phyloP scores from a whole-genome alignment of 2,329 filamentous ascomycete genomes.

The Colletotrichum kahawae region DNA sequence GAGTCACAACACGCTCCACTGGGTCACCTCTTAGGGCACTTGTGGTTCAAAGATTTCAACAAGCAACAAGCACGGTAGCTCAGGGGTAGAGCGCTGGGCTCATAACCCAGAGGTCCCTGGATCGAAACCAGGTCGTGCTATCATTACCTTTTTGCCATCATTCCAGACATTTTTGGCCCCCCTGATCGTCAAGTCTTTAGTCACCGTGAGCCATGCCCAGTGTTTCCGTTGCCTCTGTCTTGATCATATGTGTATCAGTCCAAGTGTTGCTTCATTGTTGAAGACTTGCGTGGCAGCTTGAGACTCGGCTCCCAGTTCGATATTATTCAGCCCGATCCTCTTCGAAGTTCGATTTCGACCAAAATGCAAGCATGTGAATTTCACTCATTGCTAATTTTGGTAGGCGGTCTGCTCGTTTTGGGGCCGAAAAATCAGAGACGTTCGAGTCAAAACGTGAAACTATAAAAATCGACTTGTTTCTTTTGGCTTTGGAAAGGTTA shows the following conservation, averaged over 20 bases:
- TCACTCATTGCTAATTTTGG: neutral
- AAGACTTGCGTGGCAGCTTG: too few species aligned
- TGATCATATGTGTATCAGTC: too few species aligned
- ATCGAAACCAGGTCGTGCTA: conserved; percentile 16
- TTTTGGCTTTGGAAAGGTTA: neutral
- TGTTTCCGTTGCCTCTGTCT: too few species aligned
- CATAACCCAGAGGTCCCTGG: conserved; percentile 16
- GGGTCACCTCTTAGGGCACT: neutral
- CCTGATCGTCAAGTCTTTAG: neutral
- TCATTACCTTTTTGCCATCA: neutral
- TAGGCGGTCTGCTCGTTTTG: rapidly evolving
- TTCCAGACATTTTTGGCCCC: rapidly evolving
- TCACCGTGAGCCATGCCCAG: too few species aligned
- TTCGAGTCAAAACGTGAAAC: neutral
- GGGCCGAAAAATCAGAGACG: neutral
- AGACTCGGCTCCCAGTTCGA: neutral
- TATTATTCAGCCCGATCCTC: neutral
- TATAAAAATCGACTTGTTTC: neutral
- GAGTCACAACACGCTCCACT: neutral
- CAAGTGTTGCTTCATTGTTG: too few species aligned
- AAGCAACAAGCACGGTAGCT: conserved; percentile 4
- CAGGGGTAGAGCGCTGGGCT: conserved; percentile 16
- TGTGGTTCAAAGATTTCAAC: neutral
- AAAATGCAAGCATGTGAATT: rapidly evolving
- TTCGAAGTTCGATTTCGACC: rapidly evolving